A percentile compares a stretch with the other conserved stretches of the same genome.
phyloP scores from a whole-genome alignment of 129 eudicot genomes.

The Artemisia annua region DNA sequence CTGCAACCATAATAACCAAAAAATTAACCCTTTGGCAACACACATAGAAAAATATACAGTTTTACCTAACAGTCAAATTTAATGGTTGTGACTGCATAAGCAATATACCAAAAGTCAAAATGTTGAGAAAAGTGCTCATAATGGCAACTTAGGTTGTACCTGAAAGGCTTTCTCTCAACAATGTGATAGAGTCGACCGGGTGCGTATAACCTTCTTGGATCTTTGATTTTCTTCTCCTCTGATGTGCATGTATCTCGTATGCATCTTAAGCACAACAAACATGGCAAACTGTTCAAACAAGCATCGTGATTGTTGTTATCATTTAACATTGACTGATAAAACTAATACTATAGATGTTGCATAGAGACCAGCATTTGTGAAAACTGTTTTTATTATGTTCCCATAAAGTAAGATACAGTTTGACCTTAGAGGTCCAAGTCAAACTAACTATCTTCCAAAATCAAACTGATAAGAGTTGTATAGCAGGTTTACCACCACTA shows the following conservation, averaged over 20 bases:
- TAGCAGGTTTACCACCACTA: background rate
- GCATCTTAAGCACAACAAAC: slow-evolving; percentile 79
- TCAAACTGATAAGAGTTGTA: background rate
- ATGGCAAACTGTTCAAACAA: slow-evolving; percentile 68
- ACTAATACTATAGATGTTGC: background rate
- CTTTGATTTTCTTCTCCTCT: slow-evolving; percentile 73
- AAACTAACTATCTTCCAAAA: background rate
- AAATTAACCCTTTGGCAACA: background rate
- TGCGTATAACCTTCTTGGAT: slow-evolving; percentile 86
- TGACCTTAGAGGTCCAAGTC: background rate
- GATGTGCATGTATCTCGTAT: slow-evolving; percentile 80
- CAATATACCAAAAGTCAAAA: slow-evolving; percentile 8
- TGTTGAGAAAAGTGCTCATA: background rate
- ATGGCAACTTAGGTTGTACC: slow-evolving; percentile 37
- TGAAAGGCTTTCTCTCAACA: slow-evolving; percentile 84
- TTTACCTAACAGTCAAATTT: background rate
- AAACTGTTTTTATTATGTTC: background rate
- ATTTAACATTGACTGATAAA: background rate
- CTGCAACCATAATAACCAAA: slow-evolving; percentile 35
- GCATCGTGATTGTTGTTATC: background rate
- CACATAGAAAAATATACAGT: background rate
- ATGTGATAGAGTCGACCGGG: slow-evolving; percentile 93
- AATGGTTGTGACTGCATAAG: too few relatives aligned
- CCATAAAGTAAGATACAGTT: background rate
- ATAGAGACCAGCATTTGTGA: background rate